Conservation (phyloP, 192 early-diverging fungal species). For the Funneliformis geosporum region DNA sequence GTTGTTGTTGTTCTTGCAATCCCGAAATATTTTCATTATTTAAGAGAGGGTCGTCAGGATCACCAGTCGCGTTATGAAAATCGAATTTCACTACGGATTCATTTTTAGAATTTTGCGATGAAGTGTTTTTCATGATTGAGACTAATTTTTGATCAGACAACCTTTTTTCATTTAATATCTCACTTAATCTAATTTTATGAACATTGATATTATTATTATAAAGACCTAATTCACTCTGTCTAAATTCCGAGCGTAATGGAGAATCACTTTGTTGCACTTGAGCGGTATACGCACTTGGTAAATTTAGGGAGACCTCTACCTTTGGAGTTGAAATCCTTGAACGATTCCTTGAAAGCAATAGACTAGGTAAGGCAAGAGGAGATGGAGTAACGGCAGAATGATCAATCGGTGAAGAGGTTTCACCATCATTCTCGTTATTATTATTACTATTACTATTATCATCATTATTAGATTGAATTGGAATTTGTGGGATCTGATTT, state of each 20-base stretch:
- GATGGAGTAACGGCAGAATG: not conserved
- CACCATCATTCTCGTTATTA: not conserved
- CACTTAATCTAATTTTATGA: not conserved
- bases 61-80: not conserved
- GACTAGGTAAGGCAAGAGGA: not conserved
- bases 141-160: not conserved
- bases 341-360: not conserved
- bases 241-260: not conserved
- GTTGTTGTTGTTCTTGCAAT: not conserved
- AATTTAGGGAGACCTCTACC: not conserved
- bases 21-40: not conserved
- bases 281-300: not conserved
- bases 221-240: not conserved
- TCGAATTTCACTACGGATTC: not conserved
- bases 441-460: not conserved
- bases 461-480: not conserved
- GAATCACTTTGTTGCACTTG: conserved; percentile 21
- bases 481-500: no score
- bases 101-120: not conserved
- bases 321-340: not conserved
- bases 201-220: not conserved
- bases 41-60: conserved; percentile 5
- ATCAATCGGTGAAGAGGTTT: not conserved
- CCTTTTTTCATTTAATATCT: not conserved
- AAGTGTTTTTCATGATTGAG: not conserved